These are phyloP conservation scores for Phytophthora quininea DNA, from an alignment of 352 stramenopile genomes.

Conservation along the genomic window DNA sequence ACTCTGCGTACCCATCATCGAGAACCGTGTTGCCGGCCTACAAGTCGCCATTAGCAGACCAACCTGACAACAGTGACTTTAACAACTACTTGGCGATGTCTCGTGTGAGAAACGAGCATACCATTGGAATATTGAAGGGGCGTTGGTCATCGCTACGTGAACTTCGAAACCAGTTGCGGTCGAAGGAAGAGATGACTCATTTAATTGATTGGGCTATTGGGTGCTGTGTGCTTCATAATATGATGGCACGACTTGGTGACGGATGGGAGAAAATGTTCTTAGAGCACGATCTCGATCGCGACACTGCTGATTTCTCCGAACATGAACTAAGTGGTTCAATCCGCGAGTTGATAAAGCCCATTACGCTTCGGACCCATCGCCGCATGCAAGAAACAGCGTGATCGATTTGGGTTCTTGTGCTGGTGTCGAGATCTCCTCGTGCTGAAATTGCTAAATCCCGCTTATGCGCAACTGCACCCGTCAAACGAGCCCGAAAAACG, in stretches of 20 bases:
- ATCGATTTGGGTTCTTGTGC: background rate
- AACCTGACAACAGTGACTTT: background rate
- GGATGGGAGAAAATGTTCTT: background rate
- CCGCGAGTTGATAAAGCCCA: background rate
- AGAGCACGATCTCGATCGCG: background rate
- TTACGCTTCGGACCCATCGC: background rate
- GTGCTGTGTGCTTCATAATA: background rate
- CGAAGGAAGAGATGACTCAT: background rate
- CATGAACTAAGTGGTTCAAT: background rate
- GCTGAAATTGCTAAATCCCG: too few species aligned
- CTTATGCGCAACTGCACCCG: too few species aligned
- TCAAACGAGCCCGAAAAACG: too few species aligned
- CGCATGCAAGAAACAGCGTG: background rate
- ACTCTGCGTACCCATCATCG: constrained; percentile 1
- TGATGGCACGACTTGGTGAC: background rate
- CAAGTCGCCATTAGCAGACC: background rate
- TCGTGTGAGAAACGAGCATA: background rate
- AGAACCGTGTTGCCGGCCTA: background rate
- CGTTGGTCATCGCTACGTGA: background rate
- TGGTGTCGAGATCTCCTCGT: too few species aligned
- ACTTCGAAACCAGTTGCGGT: background rate
- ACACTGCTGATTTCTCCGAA: background rate
- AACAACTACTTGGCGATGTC: background rate
- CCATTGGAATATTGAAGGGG: background rate
- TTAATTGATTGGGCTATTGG: background rate